Conservation (phyloP, 768 basidiomycete genomes). For the Hebeloma cylindrosporum region DNA sequence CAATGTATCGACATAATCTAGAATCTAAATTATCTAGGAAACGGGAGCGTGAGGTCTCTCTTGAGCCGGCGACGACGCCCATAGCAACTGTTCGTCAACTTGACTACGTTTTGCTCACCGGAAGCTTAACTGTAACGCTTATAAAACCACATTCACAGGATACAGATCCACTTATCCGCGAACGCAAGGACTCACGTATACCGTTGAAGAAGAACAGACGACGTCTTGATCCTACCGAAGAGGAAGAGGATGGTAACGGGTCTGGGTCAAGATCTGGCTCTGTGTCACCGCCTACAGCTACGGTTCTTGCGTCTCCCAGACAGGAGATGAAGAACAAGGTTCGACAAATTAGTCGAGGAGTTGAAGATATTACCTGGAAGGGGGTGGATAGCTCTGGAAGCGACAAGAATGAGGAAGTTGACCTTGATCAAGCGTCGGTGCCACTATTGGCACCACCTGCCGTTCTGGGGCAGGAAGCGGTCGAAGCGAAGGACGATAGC, state of each 20-base stretch:
- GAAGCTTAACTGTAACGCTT: neutral
- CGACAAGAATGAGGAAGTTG: conserved; percentile 24
- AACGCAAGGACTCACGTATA: conserved; percentile 53
- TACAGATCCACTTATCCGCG: conserved; percentile 35
- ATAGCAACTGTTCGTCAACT: conserved; percentile 36
- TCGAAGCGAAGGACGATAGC: neutral
- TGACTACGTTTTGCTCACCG: conserved; percentile 7
- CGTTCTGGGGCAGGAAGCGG: neutral
- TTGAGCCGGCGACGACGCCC: conserved; percentile 62
- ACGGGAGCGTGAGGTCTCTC: conserved; percentile 74
- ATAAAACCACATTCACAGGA: conserved; percentile 44
- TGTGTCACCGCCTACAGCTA: conserved; percentile 41
- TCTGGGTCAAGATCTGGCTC: conserved; percentile 43
- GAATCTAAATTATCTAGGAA: conserved; percentile 61
- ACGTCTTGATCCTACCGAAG: conserved; percentile 58
- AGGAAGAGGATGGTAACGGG: conserved; percentile 52
- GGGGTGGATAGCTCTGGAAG: conserved; percentile 39
- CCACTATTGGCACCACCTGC: too few species aligned
- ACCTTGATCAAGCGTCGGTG: conserved; percentile 6
- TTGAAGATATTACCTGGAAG: conserved; percentile 76
- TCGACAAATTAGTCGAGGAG: conserved; percentile 75
- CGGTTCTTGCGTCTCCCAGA: conserved; percentile 58
- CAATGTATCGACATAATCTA: too few species aligned
- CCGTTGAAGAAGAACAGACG: conserved; percentile 79
- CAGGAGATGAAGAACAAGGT: conserved; percentile 72